These are phyloP conservation scores for Dothideomycetes sp. DNA, from an alignment of 2,329 filamentous ascomycete genomes.

Conservation along the genomic window DNA sequence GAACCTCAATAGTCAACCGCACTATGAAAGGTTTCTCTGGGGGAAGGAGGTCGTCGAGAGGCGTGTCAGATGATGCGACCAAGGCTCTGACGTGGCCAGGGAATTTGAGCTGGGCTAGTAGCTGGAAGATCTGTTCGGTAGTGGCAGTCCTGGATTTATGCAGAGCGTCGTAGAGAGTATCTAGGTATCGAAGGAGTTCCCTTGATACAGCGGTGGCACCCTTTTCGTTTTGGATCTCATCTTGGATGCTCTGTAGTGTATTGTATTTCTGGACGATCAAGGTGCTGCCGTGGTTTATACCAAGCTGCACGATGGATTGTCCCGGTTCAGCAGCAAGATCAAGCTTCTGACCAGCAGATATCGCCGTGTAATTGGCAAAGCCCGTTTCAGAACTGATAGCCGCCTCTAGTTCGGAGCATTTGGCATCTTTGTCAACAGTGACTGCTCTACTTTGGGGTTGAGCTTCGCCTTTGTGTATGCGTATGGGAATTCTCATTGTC, in stretches of 20 bases:
- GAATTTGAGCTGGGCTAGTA: slow-evolving; percentile 52
- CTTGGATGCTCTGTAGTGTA: slow-evolving; percentile 9
- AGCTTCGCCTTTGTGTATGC: not conserved
- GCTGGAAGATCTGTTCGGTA: slow-evolving; percentile 29
- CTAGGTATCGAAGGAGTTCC: slow-evolving; percentile 73
- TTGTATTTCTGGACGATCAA: slow-evolving; percentile 14
- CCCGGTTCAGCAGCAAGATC: slow-evolving; percentile 6
- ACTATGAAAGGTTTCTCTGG: slow-evolving; percentile 54
- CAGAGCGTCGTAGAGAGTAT: slow-evolving; percentile 73
- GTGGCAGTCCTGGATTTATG: slow-evolving; percentile 46
- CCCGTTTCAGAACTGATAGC: slow-evolving; percentile 6
- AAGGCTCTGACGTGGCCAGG: slow-evolving; percentile 39
- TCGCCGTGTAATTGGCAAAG: slow-evolving; percentile 8
- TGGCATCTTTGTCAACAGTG: slow-evolving; percentile 5
- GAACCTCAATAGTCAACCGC: slow-evolving; percentile 61
- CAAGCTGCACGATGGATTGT: slow-evolving; percentile 6
- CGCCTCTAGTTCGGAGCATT: slow-evolving; percentile 2
- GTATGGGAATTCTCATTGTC: slow-evolving; percentile 9
- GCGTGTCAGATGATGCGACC: slow-evolving; percentile 46
- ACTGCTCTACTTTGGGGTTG: not conserved
- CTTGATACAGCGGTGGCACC: slow-evolving; percentile 54
- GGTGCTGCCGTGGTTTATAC: slow-evolving; percentile 2
- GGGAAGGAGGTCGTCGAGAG: slow-evolving; percentile 57
- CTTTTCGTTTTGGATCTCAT: not conserved
- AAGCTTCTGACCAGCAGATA: slow-evolving; percentile 11